Evolutionary conservation across 345 rosid genomes (phyloP).

Genomic region (Excoecaria agallocha): DNA sequence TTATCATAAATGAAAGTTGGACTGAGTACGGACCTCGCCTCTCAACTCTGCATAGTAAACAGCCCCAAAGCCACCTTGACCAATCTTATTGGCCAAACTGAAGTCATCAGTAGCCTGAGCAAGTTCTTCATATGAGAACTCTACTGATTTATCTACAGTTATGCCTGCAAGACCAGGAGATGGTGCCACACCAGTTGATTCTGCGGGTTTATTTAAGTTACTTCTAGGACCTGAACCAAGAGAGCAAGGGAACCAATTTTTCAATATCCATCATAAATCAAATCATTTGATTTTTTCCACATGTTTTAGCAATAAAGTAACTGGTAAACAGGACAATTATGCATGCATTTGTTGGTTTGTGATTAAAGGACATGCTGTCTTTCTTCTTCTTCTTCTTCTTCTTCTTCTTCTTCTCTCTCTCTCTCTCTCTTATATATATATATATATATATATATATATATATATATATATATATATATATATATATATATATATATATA

Average conservation of each 20-base stretch:
- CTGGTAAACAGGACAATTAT: not conserved
- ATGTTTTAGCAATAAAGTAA: not conserved
- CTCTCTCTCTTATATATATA: no score
- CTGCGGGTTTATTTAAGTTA: slow-evolving; percentile 31
- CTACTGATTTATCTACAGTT: slow-evolving; percentile 82
- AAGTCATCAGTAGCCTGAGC: slow-evolving; percentile 82
- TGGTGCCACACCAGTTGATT: slow-evolving; percentile 31
- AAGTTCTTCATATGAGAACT: slow-evolving; percentile 87
- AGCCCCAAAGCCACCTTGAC: slow-evolving; percentile 90
- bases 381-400: not conserved
- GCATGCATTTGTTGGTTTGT: not conserved
- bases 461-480: no score
- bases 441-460: no score
- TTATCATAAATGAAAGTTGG: not conserved
- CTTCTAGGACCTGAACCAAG: slow-evolving; percentile 33
- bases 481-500: no score
- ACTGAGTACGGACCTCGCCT: slow-evolving; percentile 68
- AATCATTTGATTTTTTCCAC: slow-evolving; percentile 10
- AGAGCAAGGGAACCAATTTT: slow-evolving; percentile 11
- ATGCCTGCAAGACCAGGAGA: slow-evolving; percentile 54
- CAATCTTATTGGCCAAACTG: slow-evolving; percentile 81
- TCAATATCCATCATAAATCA: slow-evolving; percentile 1
- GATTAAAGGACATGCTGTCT: not conserved
- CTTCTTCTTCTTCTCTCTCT: no score
- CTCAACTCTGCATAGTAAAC: slow-evolving; percentile 87